Base-by-base conservation (phyloP, 2,329 filamentous ascomycete genomes). In the Thielaviopsis ethacetica region DNA sequence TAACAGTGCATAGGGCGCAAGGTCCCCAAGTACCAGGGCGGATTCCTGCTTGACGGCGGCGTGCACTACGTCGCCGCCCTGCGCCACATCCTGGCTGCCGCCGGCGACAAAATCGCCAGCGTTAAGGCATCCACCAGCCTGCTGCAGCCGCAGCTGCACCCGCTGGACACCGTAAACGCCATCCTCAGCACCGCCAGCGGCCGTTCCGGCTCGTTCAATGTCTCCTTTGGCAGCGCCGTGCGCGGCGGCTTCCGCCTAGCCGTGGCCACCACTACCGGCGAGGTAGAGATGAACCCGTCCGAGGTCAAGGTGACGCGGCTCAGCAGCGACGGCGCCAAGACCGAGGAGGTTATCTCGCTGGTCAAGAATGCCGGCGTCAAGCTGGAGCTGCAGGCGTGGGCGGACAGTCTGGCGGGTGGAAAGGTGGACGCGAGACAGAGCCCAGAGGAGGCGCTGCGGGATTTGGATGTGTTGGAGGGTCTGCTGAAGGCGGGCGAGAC, bases 31-130 rank as follows among this genome's bases (percentile, higher is more conserved):
- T 80, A 88, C 67, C 85, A 89, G 69, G 87, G 86, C 58, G 86
- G 87, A 0, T 90, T 89, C 67, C 68, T 90, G 58, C 78, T 91
- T 1, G 86, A 91, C 66, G 85, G 81, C 15, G 86, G 87, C 51
- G 84, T 91, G 26, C 87, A 91, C 68, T 83, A 80, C 62, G 73
- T 83, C 6, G 86, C 86, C 7, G 82, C 71, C 0, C 75, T 84
- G 55, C 74, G 86, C 17, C 68, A 79, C 34, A 66, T 91, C 50
- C 71, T 89, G 1, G 62, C 69, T 0, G 71, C 72, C 3, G 71
- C 72, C 17, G 68, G 76, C 53, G 70, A 74, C 9, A 71, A 60
- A 38, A 52, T 78, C 27, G 68, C 70, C 13, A 72, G 69, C 38
- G 69, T 85, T 2, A 72, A 73, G 19, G 81, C 81, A 0, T 79